These are phyloP conservation scores for Solanum chilense DNA, from an alignment of 257 asterid genomes.

Conservation along the genomic window DNA sequence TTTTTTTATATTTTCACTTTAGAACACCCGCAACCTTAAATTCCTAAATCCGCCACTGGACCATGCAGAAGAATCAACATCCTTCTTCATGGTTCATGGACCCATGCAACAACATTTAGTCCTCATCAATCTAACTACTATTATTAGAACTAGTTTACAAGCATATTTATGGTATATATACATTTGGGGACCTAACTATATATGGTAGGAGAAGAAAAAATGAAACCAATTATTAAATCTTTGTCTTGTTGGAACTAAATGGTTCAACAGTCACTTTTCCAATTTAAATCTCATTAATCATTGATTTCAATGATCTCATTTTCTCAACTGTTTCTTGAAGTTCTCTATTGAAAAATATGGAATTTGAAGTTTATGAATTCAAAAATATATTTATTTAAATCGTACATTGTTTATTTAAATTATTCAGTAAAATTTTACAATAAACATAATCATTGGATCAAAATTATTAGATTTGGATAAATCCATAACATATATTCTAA, in stretches of 20 bases:
- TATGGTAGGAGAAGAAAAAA: background rate
- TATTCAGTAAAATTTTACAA: too few relatives aligned
- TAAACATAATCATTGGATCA: fast-evolving
- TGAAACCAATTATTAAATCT: background rate
- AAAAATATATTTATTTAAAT: too few relatives aligned
- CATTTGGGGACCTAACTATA: background rate
- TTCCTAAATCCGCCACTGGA: too few relatives aligned
- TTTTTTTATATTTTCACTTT: too few relatives aligned
- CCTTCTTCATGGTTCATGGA: background rate
- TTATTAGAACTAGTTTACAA: background rate
- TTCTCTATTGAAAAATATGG: background rate
- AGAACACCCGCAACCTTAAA: too few relatives aligned
- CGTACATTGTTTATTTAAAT: too few relatives aligned
- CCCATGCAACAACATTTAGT: background rate
- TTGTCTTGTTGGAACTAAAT: background rate
- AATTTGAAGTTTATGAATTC: too few relatives aligned
- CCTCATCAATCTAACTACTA: background rate
- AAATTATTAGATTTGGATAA: background rate
- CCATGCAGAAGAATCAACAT: too few relatives aligned
- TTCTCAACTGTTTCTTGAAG: background rate
- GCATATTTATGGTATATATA: background rate
- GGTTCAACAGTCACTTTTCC: background rate
- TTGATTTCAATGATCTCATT: background rate
- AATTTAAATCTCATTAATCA: background rate
- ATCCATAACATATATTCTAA: background rate